Percentiles rank a stretch among this genome's conserved stretches.
Evolutionary conservation across 2,329 filamentous ascomycete species (phyloP).

Genomic region (Alternaria metachromatica): DNA sequence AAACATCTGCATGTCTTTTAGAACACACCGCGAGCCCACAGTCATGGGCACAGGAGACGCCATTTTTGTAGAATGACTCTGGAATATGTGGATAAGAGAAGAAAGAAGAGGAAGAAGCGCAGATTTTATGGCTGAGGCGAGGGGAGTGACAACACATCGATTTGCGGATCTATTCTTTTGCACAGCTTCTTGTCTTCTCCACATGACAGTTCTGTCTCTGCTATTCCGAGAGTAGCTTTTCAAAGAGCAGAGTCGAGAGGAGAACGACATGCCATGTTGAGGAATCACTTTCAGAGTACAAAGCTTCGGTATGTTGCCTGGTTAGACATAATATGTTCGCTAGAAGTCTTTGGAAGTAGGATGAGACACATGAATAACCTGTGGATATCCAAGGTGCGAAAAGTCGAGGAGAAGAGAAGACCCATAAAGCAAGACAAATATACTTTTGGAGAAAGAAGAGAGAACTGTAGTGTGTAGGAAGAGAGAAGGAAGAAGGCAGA

Average conservation of each 20-base stretch:
- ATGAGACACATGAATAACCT: background rate
- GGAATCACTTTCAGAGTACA: background rate
- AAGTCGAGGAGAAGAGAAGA: too few species aligned
- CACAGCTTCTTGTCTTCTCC: background rate
- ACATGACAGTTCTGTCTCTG: background rate
- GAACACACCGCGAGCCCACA: background rate
- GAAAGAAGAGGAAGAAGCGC: background rate
- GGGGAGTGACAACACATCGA: background rate
- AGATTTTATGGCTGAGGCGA: background rate
- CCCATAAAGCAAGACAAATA: too few species aligned
- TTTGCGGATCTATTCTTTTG: background rate
- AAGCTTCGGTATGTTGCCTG: background rate
- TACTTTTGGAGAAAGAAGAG: background rate
- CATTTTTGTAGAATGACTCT: too few species aligned
- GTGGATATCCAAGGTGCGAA: too few species aligned
- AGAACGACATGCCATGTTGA: background rate
- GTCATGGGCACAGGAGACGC: too few species aligned
- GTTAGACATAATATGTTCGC: too few species aligned
- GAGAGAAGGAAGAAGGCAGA: background rate
- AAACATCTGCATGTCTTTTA: too few species aligned
- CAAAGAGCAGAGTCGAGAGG: background rate
- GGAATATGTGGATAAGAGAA: background rate
- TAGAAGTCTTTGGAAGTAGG: background rate
- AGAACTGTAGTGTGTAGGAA: background rate
- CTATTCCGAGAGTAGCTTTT: background rate